These are phyloP conservation scores for Priceomyces melissophilus DNA, from an alignment of 805 yeast genomes.

Conservation along the genomic window DNA sequence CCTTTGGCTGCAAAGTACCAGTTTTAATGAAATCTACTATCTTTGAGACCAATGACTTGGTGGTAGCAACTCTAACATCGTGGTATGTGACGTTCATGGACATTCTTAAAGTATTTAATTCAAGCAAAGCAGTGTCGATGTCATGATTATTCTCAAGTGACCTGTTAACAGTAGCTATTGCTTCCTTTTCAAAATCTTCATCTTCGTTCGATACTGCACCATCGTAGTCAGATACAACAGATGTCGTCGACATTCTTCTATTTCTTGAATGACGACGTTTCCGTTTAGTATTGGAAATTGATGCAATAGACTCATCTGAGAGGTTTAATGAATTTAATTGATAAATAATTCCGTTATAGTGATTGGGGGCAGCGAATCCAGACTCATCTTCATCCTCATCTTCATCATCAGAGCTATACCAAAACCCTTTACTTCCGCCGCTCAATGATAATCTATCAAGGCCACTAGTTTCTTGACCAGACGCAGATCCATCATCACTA, in stretches of 20 bases:
- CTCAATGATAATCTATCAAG: conserved; percentile 47
- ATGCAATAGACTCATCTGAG: conserved; percentile 58
- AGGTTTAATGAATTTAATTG: conserved; percentile 46
- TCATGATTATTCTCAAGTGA: conserved; percentile 92
- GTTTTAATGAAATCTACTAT: conserved; percentile 73
- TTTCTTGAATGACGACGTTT: conserved; percentile 19
- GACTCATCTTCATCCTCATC: conserved; percentile 37
- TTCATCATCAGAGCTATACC: conserved; percentile 48
- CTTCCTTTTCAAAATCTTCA: conserved; percentile 83
- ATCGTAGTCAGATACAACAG: conserved; percentile 43
- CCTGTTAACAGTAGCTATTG: conserved; percentile 88
- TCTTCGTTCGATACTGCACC: conserved; percentile 29
- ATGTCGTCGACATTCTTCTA: conserved; percentile 35
- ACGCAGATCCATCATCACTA: conserved; percentile 23
- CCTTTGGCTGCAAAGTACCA: conserved; percentile 70
- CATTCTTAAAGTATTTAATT: conserved; percentile 93
- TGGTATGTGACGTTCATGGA: conserved; percentile 94
- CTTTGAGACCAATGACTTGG: conserved; percentile 65
- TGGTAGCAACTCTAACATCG: conserved; percentile 83
- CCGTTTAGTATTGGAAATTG: conserved; percentile 41
- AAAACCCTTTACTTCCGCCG: conserved; percentile 47
- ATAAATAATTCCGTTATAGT: conserved; percentile 43
- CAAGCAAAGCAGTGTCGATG: conserved; percentile 87
- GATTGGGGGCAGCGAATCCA: conserved; percentile 31
- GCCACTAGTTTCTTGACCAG: conserved; percentile 20